Conservation (phyloP, 2,329 filamentous ascomycete species). For the Cercospora beticola region DNA sequence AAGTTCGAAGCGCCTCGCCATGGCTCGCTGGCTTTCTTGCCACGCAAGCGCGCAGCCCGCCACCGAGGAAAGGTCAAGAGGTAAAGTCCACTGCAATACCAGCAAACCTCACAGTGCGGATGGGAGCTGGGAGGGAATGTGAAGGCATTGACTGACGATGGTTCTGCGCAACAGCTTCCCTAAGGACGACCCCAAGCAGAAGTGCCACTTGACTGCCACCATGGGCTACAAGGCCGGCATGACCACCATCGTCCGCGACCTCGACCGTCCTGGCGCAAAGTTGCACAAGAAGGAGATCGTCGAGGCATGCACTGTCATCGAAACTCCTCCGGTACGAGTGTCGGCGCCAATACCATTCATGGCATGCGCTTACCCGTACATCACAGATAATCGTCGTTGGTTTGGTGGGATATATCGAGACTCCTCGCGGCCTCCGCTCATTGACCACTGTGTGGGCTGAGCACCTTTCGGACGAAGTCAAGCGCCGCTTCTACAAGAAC, state of each 20-base stretch:
- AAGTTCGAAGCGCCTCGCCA: conserved; percentile 89
- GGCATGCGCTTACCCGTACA: conserved; percentile 51
- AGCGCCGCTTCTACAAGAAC: conserved; percentile 99
- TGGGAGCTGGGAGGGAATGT: not conserved
- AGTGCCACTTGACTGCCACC: conserved; percentile 94
- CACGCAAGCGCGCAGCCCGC: conserved; percentile 81
- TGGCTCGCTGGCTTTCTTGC: conserved; percentile 65
- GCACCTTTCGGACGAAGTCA: conserved; percentile 97
- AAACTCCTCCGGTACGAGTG: conserved; percentile 79
- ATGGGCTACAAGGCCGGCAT: conserved; percentile 99
- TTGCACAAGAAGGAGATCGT: conserved; percentile 99
- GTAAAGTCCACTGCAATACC: conserved; percentile 51
- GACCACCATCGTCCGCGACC: conserved; percentile 98
- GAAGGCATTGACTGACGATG: conserved; percentile 18
- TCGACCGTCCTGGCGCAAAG: conserved; percentile 98
- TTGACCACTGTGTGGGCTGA: conserved; percentile 99
- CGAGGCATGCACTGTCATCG: conserved; percentile 82
- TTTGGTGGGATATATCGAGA: conserved; percentile 99
- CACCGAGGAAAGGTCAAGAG: conserved; percentile 98
- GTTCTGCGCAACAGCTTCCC: conserved; percentile 72
- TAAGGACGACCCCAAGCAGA: conserved; percentile 99
- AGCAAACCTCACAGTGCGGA: not conserved
- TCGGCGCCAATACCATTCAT: conserved; percentile 62
- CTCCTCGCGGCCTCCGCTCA: conserved; percentile 96
- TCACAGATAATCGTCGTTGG: conserved; percentile 97